phyloP scores from a whole-genome alignment of 2,329 filamentous ascomycete species.

The Ophiostoma quercus region DNA sequence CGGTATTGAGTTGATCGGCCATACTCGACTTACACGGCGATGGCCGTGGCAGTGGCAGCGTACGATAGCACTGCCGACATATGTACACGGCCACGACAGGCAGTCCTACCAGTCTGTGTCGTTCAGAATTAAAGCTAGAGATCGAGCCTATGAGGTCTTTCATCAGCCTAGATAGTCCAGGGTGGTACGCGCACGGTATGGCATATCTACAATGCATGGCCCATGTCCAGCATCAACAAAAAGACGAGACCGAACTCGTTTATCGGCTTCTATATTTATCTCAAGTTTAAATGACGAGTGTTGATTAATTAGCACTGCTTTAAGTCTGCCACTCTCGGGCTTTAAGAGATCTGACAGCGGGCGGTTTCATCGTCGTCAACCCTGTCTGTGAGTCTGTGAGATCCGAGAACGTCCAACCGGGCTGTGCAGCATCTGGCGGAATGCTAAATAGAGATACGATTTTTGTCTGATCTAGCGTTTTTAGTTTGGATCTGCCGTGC shows the following conservation, averaged over 20 bases:
- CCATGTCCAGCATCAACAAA: neutral
- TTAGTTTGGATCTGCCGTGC: constrained; percentile 1
- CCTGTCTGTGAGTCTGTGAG: neutral
- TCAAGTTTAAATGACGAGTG: neutral
- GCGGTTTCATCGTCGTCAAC: neutral
- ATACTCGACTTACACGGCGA: no score
- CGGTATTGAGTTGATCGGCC: neutral
- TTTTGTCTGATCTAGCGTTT: neutral
- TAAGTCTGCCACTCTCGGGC: neutral
- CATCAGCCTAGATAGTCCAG: no score
- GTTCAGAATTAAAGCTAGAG: no score
- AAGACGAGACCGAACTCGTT: neutral
- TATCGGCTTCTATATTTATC: neutral
- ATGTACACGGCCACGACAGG: neutral
- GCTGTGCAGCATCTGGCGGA: neutral
- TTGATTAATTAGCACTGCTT: neutral
- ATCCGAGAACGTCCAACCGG: neutral
- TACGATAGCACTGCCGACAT: neutral
- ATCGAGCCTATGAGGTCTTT: no score
- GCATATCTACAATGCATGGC: neutral
- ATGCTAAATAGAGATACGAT: neutral
- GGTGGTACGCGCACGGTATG: no score
- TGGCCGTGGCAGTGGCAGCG: no score
- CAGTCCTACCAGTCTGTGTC: no score
- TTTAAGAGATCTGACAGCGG: neutral